Evolutionary conservation across 2,329 filamentous ascomycete genomes (phyloP).

Genomic region (Allantophomopsis lycopodina): DNA sequence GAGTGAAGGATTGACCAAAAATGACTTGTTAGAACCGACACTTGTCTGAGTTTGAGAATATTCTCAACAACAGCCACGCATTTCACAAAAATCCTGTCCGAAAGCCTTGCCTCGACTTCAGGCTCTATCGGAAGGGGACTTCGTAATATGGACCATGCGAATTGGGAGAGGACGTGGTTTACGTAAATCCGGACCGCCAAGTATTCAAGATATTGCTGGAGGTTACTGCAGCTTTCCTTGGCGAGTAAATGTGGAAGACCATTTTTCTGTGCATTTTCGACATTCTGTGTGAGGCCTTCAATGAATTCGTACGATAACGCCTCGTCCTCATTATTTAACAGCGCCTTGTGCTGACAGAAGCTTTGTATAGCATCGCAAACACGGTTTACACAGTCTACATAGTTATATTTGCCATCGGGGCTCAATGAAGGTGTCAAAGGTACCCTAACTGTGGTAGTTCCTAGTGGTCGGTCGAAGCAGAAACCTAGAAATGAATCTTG

Average conservation of each 20-base stretch:
- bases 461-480: not conserved
- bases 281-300: not conserved
- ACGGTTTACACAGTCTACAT: conserved; percentile 1
- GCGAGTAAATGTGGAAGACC: conserved; percentile 1
- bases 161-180: not conserved
- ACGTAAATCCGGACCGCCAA: not conserved
- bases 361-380: not conserved
- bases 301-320: not conserved
- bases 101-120: not conserved
- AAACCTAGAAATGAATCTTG: conserved; percentile 1
- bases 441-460: not conserved
- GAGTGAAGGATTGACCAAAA: conserved; percentile 1
- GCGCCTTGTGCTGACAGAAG: not conserved
- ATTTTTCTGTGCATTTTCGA: not conserved
- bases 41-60: not conserved
- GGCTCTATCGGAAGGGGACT: not conserved
- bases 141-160: not conserved
- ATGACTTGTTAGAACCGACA: conserved; percentile 1
- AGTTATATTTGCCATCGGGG: not conserved
- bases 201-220: conserved; percentile 1
- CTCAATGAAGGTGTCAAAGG: not conserved
- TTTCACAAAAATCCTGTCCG: not conserved
- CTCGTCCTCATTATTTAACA: not conserved
- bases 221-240: not conserved
- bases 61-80: not conserved